A percentile compares a stretch with the other conserved stretches of the same genome.
These are phyloP conservation scores for Dalbergia cultrata DNA, from an alignment of 306 rosid species.

Conservation along the genomic window DNA sequence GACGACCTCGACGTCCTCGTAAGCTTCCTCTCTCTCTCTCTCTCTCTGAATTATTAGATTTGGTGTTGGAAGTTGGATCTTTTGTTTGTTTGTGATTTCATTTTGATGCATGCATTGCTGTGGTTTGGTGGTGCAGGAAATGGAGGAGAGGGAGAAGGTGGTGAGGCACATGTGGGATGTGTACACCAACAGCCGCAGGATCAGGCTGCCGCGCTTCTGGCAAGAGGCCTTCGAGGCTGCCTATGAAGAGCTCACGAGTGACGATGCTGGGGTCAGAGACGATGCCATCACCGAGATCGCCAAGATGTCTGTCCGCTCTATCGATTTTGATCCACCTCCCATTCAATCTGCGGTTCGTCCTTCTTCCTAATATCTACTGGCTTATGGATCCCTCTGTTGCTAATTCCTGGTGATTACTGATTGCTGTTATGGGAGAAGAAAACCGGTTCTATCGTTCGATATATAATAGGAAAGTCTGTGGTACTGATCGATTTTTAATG, in stretches of 20 bases:
- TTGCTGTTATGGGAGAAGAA: background rate
- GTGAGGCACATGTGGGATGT: conserved; percentile 99
- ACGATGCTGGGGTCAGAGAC: conserved; percentile 77
- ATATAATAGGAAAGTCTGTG: background rate
- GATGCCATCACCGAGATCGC: conserved; percentile 90
- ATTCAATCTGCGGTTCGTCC: conserved; percentile 79
- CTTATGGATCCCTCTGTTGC: background rate
- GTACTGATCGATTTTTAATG: background rate
- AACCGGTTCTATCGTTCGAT: background rate
- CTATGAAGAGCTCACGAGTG: conserved; percentile 88
- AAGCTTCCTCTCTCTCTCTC: conserved; percentile 12
- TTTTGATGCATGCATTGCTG: conserved; percentile 5
- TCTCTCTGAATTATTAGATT: too few relatives aligned
- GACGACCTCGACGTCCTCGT: conserved; percentile 98
- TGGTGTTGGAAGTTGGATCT: background rate
- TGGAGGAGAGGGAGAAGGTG: conserved; percentile 99
- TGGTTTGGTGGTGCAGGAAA: conserved; percentile 63
- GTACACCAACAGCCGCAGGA: conserved; percentile 90
- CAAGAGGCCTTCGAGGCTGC: conserved; percentile 97
- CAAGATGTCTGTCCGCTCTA: conserved; percentile 87
- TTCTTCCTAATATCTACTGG: background rate
- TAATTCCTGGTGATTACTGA: background rate
- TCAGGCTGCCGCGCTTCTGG: conserved; percentile 94
- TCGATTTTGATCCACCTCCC: conserved; percentile 80
- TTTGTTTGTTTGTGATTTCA: background rate